These are phyloP conservation scores for Dipteronia dyeriana DNA, from an alignment of 345 rosid genomes.

Conservation along the genomic window DNA sequence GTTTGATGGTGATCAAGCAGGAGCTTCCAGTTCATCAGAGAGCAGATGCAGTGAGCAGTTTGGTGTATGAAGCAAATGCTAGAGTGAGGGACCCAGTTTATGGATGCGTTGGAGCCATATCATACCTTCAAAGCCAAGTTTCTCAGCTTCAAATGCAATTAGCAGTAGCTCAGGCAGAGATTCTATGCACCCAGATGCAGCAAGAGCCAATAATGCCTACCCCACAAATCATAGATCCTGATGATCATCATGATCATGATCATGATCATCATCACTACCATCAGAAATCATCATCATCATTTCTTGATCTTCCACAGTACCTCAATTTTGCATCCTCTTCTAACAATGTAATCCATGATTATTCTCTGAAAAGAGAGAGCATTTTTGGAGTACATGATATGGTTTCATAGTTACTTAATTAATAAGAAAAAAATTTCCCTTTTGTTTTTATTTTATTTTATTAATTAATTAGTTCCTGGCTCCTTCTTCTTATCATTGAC, in stretches of 20 bases:
- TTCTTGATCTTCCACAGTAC: constrained; percentile 29
- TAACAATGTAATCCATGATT: constrained; percentile 36
- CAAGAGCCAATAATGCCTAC: constrained; percentile 34
- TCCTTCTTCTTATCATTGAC: background rate
- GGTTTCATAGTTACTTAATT: constrained; percentile 38
- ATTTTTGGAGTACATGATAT: constrained; percentile 44
- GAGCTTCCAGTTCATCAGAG: constrained; percentile 59
- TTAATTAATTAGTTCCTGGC: background rate
- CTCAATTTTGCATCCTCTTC: constrained; percentile 31
- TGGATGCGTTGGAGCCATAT: constrained; percentile 67
- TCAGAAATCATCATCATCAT: constrained; percentile 13
- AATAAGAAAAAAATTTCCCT: background rate
- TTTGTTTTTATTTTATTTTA: background rate
- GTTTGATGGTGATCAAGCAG: constrained; percentile 28
- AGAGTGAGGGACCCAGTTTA: constrained; percentile 68
- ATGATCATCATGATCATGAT: background rate
- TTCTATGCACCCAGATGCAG: constrained; percentile 61
- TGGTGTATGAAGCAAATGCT: constrained; percentile 69
- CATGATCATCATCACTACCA: background rate
- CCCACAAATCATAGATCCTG: constrained; percentile 17
- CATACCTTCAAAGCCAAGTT: constrained; percentile 59
- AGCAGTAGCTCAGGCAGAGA: constrained; percentile 66
- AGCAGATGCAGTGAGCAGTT: constrained; percentile 64
- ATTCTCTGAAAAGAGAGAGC: constrained; percentile 43
- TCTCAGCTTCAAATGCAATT: constrained; percentile 62